Evolutionary conservation across 1,284 basidiomycete species (phyloP).

Genomic region (Leccinum pachyderme): DNA sequence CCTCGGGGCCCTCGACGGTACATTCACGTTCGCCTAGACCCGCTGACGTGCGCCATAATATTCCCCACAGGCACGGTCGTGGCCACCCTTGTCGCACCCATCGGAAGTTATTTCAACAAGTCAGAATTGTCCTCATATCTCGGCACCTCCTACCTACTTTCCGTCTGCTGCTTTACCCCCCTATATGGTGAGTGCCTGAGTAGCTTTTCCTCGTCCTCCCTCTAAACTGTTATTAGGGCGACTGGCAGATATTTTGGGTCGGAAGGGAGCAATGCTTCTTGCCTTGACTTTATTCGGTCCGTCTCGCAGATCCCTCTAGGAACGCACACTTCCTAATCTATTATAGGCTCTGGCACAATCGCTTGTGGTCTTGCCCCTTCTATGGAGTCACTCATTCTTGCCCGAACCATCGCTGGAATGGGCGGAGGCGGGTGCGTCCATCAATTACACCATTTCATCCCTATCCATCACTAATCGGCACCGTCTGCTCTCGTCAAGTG

Average conservation of each 20-base stretch:
- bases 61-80: conserved; percentile 62
- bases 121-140: conserved; percentile 83
- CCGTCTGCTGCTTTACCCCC: conserved; percentile 89
- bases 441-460: conserved; percentile 71
- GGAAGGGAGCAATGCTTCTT: conserved; percentile 81
- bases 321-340: conserved; percentile 19
- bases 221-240: conserved; percentile 54
- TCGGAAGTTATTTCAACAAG: conserved; percentile 77
- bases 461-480: conserved; percentile 47
- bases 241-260: conserved; percentile 83
- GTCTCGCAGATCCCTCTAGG: conserved; percentile 18
- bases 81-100: conserved; percentile 75
- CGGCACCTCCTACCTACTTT: conserved; percentile 83
- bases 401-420: conserved; percentile 84
- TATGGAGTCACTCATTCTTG: conserved; percentile 78
- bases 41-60: not conserved
- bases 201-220: conserved; percentile 6
- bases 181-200: conserved; percentile 64
- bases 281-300: conserved; percentile 79
- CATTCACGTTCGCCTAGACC: conserved; percentile 40
- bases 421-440: conserved; percentile 87
- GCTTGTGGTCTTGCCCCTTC: conserved; percentile 80
- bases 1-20: conserved; percentile 78
- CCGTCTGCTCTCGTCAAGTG: conserved; percentile 38
- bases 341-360: conserved; percentile 73